These are phyloP conservation scores for Handroanthus guayacan DNA, from an alignment of 257 asterid genomes.

Conservation along the genomic window DNA sequence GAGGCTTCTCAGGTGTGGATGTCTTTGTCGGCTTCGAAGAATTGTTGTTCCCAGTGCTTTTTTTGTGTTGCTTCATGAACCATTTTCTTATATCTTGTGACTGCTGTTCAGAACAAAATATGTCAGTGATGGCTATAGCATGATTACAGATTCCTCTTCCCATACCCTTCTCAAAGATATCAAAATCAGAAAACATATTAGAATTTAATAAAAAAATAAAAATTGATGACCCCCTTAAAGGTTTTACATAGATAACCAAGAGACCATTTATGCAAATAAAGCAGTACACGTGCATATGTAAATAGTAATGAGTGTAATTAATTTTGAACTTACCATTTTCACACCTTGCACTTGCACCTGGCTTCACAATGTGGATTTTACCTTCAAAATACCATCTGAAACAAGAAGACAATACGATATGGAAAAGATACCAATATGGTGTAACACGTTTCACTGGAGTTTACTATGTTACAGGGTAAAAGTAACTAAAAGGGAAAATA, in stretches of 20 bases:
- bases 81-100: conserved; percentile 92
- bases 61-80: conserved; percentile 80
- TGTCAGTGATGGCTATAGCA: background rate
- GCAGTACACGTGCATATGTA: background rate
- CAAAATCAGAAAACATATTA: background rate
- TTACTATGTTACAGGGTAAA: background rate
- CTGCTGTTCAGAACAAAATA: conserved; percentile 45
- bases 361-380: conserved; percentile 30
- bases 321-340: conserved; percentile 46
- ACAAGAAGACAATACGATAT: conserved; percentile 16
- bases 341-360: conserved; percentile 19
- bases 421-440: background rate
- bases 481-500: background rate
- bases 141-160: background rate
- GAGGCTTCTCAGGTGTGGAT: conserved; percentile 59
- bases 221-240: background rate
- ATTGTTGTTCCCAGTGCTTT: conserved; percentile 62
- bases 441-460: background rate
- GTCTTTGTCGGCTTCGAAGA: conserved; percentile 52
- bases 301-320: background rate
- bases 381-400: conserved; percentile 40
- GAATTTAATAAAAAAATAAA: background rate
- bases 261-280: background rate
- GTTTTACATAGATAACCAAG: background rate
- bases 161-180: background rate